Evolutionary conservation across 768 basidiomycete species (phyloP), one percentile per base, ranked within the genome.

Genomic region (Auriculariales sp.): DNA sequence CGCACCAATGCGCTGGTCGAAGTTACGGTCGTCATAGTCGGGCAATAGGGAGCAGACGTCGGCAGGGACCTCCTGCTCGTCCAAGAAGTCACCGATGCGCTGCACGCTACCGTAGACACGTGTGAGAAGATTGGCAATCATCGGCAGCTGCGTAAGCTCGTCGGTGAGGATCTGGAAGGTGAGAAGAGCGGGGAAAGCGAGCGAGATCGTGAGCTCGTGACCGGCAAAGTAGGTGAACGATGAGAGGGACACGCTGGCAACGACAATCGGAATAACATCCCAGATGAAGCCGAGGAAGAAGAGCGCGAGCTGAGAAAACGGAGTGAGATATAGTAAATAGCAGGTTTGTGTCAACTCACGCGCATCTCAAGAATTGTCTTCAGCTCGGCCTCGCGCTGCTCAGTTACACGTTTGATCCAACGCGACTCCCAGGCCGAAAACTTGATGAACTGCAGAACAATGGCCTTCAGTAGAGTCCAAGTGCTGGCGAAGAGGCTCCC

Each of bases 11-110:
- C 39, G 39, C 39, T 44, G 22, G 39, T 44, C 39, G 19, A n/a
- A 44, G 4, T 11, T 25, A 19, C 27, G 15, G 39, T 10, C 39
- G 4, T 15, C n/a, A 5, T 12, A 4, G 1, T 47, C 0, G 61
- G 62, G 59, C 51, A 74, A 74, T 34, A 89, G 64, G 1, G 80
- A 75, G 2, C 79, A 81, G 1, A 84, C 87, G 81, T 83, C 87
- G 28, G 75, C 75, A 0, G 81, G 79, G 2, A 90, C 83, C 60
- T 91, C 86, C n/a, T 75, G 73, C 61, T 89, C 86, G 3, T 66
- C 66, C 1, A 89, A 67, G 62, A 83, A 88, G 3, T 64, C 69
- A 58, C 88, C 79, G 52, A 92, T 88, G 48, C 87, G 77, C 58
- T 82, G 75, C 76, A 90, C 39, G 15, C 6, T 7, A 10, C 22